Percentiles rank a stretch among this genome's conserved stretches.
Evolutionary conservation across 148 eudicot species (phyloP).

Genomic region (Arbutus unedo): DNA sequence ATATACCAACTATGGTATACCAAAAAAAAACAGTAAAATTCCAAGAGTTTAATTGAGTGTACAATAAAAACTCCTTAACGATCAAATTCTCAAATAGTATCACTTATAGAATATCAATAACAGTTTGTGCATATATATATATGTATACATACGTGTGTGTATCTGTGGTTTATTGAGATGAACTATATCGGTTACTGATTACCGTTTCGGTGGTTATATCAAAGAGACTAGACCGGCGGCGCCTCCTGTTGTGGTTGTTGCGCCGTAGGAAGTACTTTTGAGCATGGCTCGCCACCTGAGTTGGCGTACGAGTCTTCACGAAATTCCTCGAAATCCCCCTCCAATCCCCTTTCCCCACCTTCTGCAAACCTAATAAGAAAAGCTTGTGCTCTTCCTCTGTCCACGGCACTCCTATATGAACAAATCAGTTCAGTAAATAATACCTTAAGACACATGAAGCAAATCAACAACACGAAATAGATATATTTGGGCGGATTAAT

Average conservation of each 20-base stretch:
- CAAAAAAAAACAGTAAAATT: too few relatives aligned
- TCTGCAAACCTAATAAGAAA: constrained; percentile 61
- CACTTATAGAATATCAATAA: too few relatives aligned
- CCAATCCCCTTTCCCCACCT: constrained; percentile 90
- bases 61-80: too few relatives aligned
- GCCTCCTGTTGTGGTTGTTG: constrained; percentile 54
- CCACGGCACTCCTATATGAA: constrained; percentile 66
- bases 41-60: too few relatives aligned
- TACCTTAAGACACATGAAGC: constrained; percentile 24
- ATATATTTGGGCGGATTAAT: neutral
- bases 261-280: constrained; percentile 84
- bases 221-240: constrained; percentile 83
- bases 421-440: neutral
- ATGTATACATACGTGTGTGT: too few relatives aligned
- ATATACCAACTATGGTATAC: too few relatives aligned
- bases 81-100: too few relatives aligned
- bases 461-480: neutral
- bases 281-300: constrained; percentile 94
- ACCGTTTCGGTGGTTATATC: constrained; percentile 81
- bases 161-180: too few relatives aligned
- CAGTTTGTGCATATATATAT: too few relatives aligned
- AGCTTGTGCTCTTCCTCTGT: constrained; percentile 74
- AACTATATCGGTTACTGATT: neutral
- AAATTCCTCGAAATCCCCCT: constrained; percentile 76
- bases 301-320: constrained; percentile 84